A percentile compares a stretch with the other conserved stretches of the same genome.
Evolutionary conservation across 208 protist genomes (phyloP).

Genomic region (Phytomonas francai): DNA sequence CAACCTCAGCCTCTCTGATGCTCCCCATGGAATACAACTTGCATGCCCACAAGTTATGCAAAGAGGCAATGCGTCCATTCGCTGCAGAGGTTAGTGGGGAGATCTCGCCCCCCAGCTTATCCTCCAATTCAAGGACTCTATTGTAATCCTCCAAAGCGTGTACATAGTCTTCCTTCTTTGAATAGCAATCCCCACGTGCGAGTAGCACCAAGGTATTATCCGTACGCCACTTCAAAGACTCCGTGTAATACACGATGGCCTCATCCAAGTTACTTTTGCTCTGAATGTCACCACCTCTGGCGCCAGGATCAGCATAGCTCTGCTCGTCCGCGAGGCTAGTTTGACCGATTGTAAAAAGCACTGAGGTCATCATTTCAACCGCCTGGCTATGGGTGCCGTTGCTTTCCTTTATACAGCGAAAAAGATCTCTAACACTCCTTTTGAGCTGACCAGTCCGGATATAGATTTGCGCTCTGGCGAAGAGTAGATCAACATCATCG

Average conservation of each 20-base stretch:
- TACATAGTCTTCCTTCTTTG: constrained; percentile 70
- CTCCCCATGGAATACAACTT: constrained; percentile 47
- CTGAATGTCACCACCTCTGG: neutral
- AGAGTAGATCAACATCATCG: constrained; percentile 64
- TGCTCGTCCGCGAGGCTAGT: constrained; percentile 6
- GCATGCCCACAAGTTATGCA: constrained; percentile 80
- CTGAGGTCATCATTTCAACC: constrained; percentile 74
- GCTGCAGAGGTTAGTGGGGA: constrained; percentile 40
- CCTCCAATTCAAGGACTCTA: constrained; percentile 38
- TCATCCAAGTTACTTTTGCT: constrained; percentile 30
- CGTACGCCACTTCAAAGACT: constrained; percentile 76
- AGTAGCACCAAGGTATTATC: constrained; percentile 81
- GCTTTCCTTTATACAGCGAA: constrained; percentile 72
- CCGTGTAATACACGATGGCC: constrained; percentile 79
- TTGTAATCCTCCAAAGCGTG: constrained; percentile 69
- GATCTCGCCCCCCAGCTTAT: neutral
- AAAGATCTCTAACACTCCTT: constrained; percentile 71
- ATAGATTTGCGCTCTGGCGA: constrained; percentile 55
- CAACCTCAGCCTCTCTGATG: constrained; percentile 50
- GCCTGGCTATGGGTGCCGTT: constrained; percentile 75
- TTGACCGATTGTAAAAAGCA: constrained; percentile 64
- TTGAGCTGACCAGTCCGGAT: constrained; percentile 58
- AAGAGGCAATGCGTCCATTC: constrained; percentile 45
- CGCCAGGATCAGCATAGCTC: neutral
- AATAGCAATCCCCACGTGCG: constrained; percentile 81